Evolutionary conservation across 768 basidiomycete genomes (phyloP), one percentile per base, ranked within the genome.

Genomic region (Lentinula aciculospora): DNA sequence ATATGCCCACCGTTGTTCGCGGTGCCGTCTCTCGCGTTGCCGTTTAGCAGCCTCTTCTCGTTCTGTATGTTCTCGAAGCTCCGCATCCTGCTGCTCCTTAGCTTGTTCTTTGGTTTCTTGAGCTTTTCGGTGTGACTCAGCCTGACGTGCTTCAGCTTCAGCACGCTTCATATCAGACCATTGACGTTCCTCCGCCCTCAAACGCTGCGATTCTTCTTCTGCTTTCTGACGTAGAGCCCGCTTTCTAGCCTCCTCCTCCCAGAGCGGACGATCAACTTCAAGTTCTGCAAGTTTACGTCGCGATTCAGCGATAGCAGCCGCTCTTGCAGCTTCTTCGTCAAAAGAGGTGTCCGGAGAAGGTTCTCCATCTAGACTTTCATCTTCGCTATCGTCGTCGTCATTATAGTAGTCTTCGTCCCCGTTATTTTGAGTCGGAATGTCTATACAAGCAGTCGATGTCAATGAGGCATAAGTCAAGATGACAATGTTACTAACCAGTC

Each of bases 201-300:
- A 67, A 45, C 68, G 67, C 31, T 64, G 66, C 19, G 72, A 71
- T 58, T 79, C 74, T 60, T 77, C 74, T 60, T 81, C 77, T 28
- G 69, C 69, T 53, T 62, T 66, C 59, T 83, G 81, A 23, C 64
- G 72, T 49, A 68, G 68, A 57, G 70, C 71, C 19, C 83, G 75
- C 63, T 72, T 72, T 50, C 71, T 76, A 9, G 80, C 81, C 34
- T 74, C 73, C 61, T 74, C 76, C 63, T 86, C 83, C 83, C 83
- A 86, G 9, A 85, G 59, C 0, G 85, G 85, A 19, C 77, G 67
- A 67, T 88, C 85, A 45, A 71, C 73, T 63, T 88, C 85, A 2
- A 89, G 78, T 61, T 89, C 84, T 4, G 81, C 83, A 37, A 88
- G 73, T 64, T 88, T 89, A 40, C 81, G 78, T 42, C 82, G 79